These are phyloP conservation scores for Barnettozyma hawaiiensis DNA, from an alignment of 1,139 yeast species.

Conservation along the genomic window DNA sequence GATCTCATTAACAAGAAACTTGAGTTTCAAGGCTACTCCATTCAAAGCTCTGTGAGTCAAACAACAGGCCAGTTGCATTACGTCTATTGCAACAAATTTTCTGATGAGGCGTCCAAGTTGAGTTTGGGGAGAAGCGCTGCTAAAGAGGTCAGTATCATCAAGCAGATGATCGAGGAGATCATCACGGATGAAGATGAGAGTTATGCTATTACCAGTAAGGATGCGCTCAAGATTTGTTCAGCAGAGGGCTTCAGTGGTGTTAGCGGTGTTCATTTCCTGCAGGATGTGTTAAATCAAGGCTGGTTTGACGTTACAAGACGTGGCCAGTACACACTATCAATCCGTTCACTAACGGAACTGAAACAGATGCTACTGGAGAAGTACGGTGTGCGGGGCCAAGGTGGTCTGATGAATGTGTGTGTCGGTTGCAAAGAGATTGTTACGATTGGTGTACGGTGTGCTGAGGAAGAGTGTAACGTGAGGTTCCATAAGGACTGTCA, in stretches of 20 bases:
- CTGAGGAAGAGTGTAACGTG: constrained; percentile 31
- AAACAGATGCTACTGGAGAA: constrained; percentile 39
- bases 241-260: constrained; percentile 24
- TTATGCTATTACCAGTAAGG: constrained; percentile 14
- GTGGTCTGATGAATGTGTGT: constrained; percentile 44
- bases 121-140: constrained; percentile 38
- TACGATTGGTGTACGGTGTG: constrained; percentile 46
- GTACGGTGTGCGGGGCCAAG: constrained; percentile 35
- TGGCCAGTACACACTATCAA: constrained; percentile 31
- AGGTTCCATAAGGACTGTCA: constrained; percentile 49
- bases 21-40: constrained; percentile 39
- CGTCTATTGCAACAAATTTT: constrained; percentile 37
- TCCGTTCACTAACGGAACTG: constrained; percentile 44
- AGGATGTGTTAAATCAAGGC: constrained; percentile 42
- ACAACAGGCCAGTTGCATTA: constrained; percentile 13
- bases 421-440: constrained; percentile 51
- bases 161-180: constrained; percentile 42
- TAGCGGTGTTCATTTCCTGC: constrained; percentile 34
- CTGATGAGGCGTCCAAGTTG: constrained; percentile 38
- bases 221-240: constrained; percentile 16
- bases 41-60: constrained; percentile 22
- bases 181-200: constrained; percentile 27
- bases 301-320: constrained; percentile 38
- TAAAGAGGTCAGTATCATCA: constrained; percentile 45
- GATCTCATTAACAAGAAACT: constrained; percentile 38